These are phyloP conservation scores for Venturiaceae sp. DNA, from an alignment of 2,329 filamentous ascomycete genomes.

Conservation along the genomic window DNA sequence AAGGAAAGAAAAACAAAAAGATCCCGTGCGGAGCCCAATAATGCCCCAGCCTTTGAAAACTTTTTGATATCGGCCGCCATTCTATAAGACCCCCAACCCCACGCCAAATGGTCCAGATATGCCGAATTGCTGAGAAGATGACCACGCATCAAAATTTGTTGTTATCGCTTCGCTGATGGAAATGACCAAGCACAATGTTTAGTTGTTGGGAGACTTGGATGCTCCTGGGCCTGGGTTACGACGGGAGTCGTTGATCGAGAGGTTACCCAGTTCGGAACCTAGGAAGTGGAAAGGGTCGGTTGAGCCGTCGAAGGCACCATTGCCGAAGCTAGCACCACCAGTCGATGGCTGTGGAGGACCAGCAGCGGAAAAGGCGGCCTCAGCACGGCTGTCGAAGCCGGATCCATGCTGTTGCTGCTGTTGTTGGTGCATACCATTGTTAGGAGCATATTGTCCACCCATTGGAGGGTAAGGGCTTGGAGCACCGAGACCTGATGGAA, in stretches of 20 bases:
- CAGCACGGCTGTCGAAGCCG: constrained; percentile 79
- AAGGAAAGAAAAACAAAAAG: neutral
- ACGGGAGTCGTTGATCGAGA: constrained; percentile 49
- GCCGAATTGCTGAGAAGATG: neutral
- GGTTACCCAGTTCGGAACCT: constrained; percentile 59
- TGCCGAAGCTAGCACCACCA: constrained; percentile 35
- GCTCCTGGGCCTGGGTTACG: constrained; percentile 23
- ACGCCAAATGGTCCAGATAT: neutral
- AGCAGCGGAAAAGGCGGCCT: constrained; percentile 87
- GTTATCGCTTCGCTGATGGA: constrained; percentile 1
- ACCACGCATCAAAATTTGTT: neutral
- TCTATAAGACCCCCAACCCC: neutral
- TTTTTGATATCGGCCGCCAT: neutral
- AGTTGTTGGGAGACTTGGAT: constrained; percentile 6
- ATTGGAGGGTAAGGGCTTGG: constrained; percentile 73
- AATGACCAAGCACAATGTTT: neutral
- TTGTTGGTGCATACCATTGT: constrained; percentile 47
- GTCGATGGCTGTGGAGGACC: constrained; percentile 41
- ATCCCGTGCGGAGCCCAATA: neutral
- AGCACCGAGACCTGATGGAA: constrained; percentile 77
- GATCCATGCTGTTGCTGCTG: constrained; percentile 40
- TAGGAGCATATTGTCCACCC: constrained; percentile 65
- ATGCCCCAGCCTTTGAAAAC: neutral
- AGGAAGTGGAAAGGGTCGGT: constrained; percentile 75
- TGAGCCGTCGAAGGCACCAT: constrained; percentile 49